Percentiles rank a stretch among this genome's conserved stretches.
phyloP scores from a whole-genome alignment of 768 basidiomycete genomes.

The Kwoniella heveanensis region DNA sequence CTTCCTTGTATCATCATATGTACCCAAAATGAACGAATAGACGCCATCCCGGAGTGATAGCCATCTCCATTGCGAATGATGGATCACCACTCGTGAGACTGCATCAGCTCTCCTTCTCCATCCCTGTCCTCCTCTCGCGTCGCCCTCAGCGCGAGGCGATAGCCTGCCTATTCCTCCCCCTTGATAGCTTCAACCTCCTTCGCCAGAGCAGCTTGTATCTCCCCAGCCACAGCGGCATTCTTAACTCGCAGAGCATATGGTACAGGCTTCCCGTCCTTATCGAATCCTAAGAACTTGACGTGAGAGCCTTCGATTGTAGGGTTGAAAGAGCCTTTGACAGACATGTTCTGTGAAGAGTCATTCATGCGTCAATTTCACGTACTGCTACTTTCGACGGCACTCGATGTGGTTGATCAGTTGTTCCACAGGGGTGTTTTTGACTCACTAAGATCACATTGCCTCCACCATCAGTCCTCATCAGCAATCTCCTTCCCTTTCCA shows the following conservation, averaged over 20 bases:
- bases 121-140: too few relatives aligned
- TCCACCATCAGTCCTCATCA: constrained; percentile 42
- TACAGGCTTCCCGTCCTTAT: constrained; percentile 39
- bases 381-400: too few relatives aligned
- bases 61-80: too few relatives aligned
- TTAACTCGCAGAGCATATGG: constrained; percentile 39
- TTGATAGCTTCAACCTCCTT: constrained; percentile 58
- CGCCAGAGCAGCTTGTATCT: constrained; percentile 56
- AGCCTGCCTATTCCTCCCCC: constrained; percentile 1
- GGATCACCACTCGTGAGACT: too few relatives aligned
- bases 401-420: too few relatives aligned
- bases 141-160: too few relatives aligned
- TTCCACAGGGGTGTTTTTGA: not conserved
- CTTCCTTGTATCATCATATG: too few relatives aligned
- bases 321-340: constrained; percentile 26
- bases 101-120: too few relatives aligned
- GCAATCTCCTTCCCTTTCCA: constrained; percentile 32
- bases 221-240: constrained; percentile 29
- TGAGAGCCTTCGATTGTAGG: constrained; percentile 27
- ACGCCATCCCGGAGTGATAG: too few relatives aligned
- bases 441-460: constrained; percentile 45
- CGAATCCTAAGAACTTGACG: constrained; percentile 46
- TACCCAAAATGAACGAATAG: too few relatives aligned
- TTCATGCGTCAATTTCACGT: constrained; percentile 2
- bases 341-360: constrained; percentile 38